Percentiles rank a stretch among this genome's conserved stretches.
Conservation (phyloP, 805 yeast species). For the Jamesozyma lodderae region DNA sequence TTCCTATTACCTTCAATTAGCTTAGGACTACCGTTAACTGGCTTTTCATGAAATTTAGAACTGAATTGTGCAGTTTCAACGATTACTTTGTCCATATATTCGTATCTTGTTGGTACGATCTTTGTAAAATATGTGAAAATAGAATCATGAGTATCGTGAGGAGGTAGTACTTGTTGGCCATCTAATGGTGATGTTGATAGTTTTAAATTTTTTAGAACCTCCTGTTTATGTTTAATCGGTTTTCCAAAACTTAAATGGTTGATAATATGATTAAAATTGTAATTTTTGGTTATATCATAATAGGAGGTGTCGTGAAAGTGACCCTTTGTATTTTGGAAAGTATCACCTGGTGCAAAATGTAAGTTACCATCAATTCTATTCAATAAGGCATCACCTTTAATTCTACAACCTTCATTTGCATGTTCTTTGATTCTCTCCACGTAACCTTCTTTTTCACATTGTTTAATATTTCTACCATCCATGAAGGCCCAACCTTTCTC, state of each 20-base stretch:
- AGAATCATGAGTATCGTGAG: slow-evolving; percentile 43
- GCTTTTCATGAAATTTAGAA: slow-evolving; percentile 81
- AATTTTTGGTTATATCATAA: slow-evolving; percentile 49
- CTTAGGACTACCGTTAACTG: slow-evolving; percentile 78
- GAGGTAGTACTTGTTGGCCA: slow-evolving; percentile 33
- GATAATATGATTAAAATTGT: slow-evolving; percentile 69
- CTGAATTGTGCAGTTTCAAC: slow-evolving; percentile 85
- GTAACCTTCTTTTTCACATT: slow-evolving; percentile 88
- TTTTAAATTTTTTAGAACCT: slow-evolving; percentile 1
- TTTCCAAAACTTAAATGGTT: slow-evolving; percentile 78
- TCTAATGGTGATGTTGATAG: slow-evolving; percentile 58
- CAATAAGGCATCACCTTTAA: slow-evolving; percentile 68
- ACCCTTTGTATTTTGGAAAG: slow-evolving; percentile 41
- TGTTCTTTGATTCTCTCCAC: slow-evolving; percentile 49
- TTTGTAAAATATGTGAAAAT: slow-evolving; percentile 72
- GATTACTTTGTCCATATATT: slow-evolving; percentile 39
- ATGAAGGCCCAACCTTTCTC: slow-evolving; percentile 76
- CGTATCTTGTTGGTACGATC: slow-evolving; percentile 84
- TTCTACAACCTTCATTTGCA: slow-evolving; percentile 78
- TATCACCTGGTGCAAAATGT: slow-evolving; percentile 93
- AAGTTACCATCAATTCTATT: slow-evolving; percentile 84
- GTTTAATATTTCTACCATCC: slow-evolving; percentile 80
- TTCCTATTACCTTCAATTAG: slow-evolving; percentile 68
- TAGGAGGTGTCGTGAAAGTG: slow-evolving; percentile 84
- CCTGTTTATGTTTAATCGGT: slow-evolving; percentile 7